These are phyloP conservation scores for Trichoderma lentiforme DNA, from an alignment of 2,329 filamentous ascomycete genomes.

Conservation along the genomic window DNA sequence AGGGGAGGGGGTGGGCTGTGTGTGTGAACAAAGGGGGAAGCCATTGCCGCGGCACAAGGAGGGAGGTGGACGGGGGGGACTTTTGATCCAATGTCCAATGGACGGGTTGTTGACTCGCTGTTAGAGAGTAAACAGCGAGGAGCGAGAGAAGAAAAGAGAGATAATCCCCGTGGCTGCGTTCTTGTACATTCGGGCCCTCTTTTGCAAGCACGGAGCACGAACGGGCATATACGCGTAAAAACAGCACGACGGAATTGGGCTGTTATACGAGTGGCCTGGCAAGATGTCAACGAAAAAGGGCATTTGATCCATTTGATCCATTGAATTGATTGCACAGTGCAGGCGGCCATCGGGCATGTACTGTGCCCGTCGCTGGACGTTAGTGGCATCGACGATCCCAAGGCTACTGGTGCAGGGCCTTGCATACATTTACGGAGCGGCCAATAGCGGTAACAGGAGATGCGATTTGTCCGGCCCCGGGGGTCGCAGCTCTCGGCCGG, in stretches of 20 bases:
- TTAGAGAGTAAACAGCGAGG: not conserved
- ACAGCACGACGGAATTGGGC: no score
- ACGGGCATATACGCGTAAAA: not conserved
- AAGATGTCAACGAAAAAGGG: no score
- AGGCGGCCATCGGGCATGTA: not conserved
- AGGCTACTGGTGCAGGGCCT: not conserved
- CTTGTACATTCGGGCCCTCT: not conserved
- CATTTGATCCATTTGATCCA: no score
- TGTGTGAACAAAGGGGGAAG: not conserved
- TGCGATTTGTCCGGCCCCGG: slow-evolving; percentile 2
- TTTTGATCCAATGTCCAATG: not conserved
- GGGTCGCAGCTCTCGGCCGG: not conserved
- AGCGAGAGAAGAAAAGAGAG: not conserved
- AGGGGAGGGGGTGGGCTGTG: not conserved
- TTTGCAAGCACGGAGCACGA: not conserved
- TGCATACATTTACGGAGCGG: not conserved
- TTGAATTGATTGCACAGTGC: not conserved
- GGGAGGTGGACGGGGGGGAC: not conserved
- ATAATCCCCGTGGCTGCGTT: not conserved
- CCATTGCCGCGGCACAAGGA: not conserved
- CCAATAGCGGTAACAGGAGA: not conserved
- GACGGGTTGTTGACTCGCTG: not conserved
- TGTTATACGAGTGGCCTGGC: no score
- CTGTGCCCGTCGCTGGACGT: not conserved
- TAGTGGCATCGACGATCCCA: slow-evolving; percentile 5